Evolutionary conservation across 306 rosid genomes (phyloP), one percentile per base, ranked within the genome.

Genomic region (Morella rubra): DNA sequence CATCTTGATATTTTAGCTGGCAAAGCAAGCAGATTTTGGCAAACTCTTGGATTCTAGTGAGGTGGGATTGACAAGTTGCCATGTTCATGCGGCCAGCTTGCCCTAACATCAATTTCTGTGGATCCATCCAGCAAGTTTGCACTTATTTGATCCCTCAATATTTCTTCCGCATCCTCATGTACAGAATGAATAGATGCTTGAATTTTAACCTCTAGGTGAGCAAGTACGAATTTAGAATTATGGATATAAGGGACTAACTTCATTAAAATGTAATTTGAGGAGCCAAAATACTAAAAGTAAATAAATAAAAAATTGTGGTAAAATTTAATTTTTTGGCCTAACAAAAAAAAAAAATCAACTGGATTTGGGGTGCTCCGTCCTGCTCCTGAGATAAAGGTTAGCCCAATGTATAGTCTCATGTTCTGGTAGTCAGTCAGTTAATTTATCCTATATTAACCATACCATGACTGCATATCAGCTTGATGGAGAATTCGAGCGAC

Each of bases 1-100:
- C 75, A 11, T 68, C 72, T 49, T 62, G 72, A 79, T 74, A 81
- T 44, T 80, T 71, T 76, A 80, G 88, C 92, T 88, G 90, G 89
- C 94, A 85, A 20, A 10, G 62, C 12, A 18, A 47, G 47, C 67
- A 72, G 8, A 20, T 46, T 79, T 50, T 47, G 32, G 79, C 70
- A 42, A 60, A 58, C 42, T 70, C 78, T 89, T 80, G 88, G 83
- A 80, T 27, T 51, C 51, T 81, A 52, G 80, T 78, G 71, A 20
- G 13, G 58, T 74, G 60, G 81, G 44, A 58, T 59, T 55, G 47
- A 16, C 76, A 76, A 72, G 27, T 76, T 76, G 61, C 54, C 78
- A 40, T 46, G 72, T 70, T 76, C 44, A n/a, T 54, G 51, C 22
- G 20, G 12, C 44, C n/a, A n/a, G n/a, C 60, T 54, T 76, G 75